Conservation (phyloP, 2,329 filamentous ascomycete species). For the Sporothrix pseudoabietina region DNA sequence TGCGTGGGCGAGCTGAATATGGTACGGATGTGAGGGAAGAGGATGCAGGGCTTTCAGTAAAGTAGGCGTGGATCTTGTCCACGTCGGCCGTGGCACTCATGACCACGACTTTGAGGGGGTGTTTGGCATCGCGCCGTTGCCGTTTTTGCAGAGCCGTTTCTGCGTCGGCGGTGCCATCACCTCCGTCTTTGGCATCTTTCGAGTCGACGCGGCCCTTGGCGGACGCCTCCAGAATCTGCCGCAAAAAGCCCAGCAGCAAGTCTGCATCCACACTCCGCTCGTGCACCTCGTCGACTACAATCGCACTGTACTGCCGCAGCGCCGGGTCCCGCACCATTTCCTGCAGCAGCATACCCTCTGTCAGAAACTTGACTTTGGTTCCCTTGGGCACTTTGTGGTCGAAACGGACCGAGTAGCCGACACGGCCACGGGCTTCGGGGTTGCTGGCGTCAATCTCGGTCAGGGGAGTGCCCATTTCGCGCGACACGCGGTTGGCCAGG, state of each 20-base stretch:
- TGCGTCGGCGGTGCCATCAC: neutral
- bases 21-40: too few relatives aligned
- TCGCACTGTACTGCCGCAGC: slow-evolving; percentile 80
- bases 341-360: slow-evolving; percentile 93
- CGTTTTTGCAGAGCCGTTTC: slow-evolving; percentile 41
- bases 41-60: slow-evolving; percentile 46
- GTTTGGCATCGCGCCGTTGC: slow-evolving; percentile 59
- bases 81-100: slow-evolving; percentile 98
- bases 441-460: slow-evolving; percentile 34
- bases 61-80: slow-evolving; percentile 75
- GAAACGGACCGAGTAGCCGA: slow-evolving; percentile 94
- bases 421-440: slow-evolving; percentile 53
- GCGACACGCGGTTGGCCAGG: slow-evolving; percentile 81
- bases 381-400: slow-evolving; percentile 81
- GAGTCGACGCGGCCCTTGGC: neutral
- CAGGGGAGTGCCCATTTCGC: slow-evolving; percentile 66
- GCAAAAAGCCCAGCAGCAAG: slow-evolving; percentile 83
- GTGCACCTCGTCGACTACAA: slow-evolving; percentile 96
- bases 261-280: slow-evolving; percentile 95
- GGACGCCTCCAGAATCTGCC: slow-evolving; percentile 58
- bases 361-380: slow-evolving; percentile 90
- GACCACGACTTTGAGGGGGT: slow-evolving; percentile 82
- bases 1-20: neutral
- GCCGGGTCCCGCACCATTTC: slow-evolving; percentile 86
- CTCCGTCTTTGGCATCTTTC: neutral